Evolutionary conservation across 2,329 filamentous ascomycete species (phyloP), one percentile per base, ranked within the genome.

Genomic region (Penicillium sp.): DNA sequence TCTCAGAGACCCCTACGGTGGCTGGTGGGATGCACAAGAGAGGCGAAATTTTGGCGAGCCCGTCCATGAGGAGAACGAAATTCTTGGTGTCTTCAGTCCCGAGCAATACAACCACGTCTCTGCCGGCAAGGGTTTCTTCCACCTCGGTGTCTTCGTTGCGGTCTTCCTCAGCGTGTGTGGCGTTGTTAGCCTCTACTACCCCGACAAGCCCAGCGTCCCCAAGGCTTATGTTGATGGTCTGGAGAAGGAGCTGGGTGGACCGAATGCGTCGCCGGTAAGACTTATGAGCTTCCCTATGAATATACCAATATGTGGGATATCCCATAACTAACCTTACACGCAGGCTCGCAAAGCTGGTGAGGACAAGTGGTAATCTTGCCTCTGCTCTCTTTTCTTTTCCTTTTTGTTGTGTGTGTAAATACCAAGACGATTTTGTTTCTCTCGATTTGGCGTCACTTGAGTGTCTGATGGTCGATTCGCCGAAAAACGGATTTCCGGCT

Each of bases 1-100:
- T 75, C 89, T 91, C 79, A 90, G 94, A 73, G 94, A 97, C 75
- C 94, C 95, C 33, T 85, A 97, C 74, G 93, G 77, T 71, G 87
- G 90, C 72, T 99, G 92, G 91, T 97, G 92, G 90, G 93, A 99
- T 78, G 89, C 92, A 76, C 94, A 99, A 79, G 94, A 97, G 77
- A 88, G 92, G 73, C 86, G 94, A 69, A 97, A 99, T 82, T 97
- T 90, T 73, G 92, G 92, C 76, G 95, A 99, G 77, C 90, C 93
- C 12, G 86, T 96, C 50, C 93, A 99, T 76, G 95, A 99, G 77
- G 94, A 99, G 75, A 89, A 97, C 76, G 95, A 99, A 74, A 83
- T 92, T 55, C 82, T 97, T 55, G 92, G 92, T 66, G 88, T 96
- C 62, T 93, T 99, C 77, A 89, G 90, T 49, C 86, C 91, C 2